Evolutionary conservation across 306 rosid genomes (phyloP).

Genomic region (Canavalia gladiata): DNA sequence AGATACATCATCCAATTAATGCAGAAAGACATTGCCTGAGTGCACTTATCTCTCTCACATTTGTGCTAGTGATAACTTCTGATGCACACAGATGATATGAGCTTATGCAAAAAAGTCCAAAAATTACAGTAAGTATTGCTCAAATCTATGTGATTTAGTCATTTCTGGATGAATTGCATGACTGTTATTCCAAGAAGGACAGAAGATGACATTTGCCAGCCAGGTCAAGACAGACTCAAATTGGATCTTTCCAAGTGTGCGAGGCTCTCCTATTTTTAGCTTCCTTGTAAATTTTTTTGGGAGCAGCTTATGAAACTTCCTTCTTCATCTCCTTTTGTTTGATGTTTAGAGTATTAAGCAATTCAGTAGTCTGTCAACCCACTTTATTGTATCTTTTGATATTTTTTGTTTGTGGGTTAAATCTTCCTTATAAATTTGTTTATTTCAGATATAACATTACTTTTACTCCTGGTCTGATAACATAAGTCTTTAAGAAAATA

Average conservation of each 20-base stretch:
- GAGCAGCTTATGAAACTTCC: background rate
- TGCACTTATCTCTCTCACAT: slow-evolving; percentile 4
- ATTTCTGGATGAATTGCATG: slow-evolving; percentile 6
- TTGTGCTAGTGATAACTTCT: background rate
- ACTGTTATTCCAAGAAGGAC: background rate
- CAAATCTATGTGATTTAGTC: background rate
- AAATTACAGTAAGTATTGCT: background rate
- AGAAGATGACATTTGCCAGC: background rate
- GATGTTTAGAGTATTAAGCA: background rate
- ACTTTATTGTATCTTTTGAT: background rate
- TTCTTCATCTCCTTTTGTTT: background rate
- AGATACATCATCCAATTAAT: slow-evolving; percentile 33
- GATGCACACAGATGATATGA: background rate
- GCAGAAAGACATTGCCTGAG: slow-evolving; percentile 33
- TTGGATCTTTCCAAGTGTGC: background rate
- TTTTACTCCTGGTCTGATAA: background rate
- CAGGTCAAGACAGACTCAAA: background rate
- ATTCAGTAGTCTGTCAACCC: background rate
- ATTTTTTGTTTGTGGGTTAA: background rate
- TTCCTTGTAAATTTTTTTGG: background rate
- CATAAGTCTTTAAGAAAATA: too few relatives aligned
- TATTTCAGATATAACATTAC: background rate
- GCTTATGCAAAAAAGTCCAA: slow-evolving; percentile 1
- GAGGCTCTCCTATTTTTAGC: background rate
- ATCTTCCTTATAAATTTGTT: background rate